A percentile compares a stretch with the other conserved stretches of the same genome.
Evolutionary conservation across 2,329 filamentous ascomycete genomes (phyloP).

Genomic region (Nigrospora oryzae): DNA sequence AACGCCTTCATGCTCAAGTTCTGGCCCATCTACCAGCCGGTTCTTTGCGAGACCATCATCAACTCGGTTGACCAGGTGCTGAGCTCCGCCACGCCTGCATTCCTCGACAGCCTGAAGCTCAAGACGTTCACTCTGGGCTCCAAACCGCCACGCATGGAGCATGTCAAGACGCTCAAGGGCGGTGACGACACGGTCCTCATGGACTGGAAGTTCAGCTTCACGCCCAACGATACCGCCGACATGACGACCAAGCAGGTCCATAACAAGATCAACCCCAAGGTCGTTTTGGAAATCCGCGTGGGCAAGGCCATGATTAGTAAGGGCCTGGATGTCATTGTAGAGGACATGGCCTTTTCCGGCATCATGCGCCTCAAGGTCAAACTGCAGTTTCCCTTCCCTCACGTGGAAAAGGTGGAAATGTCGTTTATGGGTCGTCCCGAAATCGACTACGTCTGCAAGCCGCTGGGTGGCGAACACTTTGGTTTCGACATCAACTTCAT

Average conservation of each 20-base stretch:
- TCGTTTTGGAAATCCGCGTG: constrained; percentile 88
- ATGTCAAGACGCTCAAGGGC: constrained; percentile 93
- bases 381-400: constrained; percentile 90
- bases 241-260: constrained; percentile 84
- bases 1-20: constrained; percentile 98
- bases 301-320: constrained; percentile 97
- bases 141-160: constrained; percentile 91
- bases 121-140: constrained; percentile 90
- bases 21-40: constrained; percentile 97
- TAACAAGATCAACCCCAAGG: constrained; percentile 94
- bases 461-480: constrained; percentile 86
- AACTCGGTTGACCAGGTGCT: constrained; percentile 93
- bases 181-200: constrained; percentile 95
- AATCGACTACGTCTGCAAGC: constrained; percentile 97
- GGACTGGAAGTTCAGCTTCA: constrained; percentile 99
- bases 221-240: constrained; percentile 85
- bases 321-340: constrained; percentile 92
- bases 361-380: constrained; percentile 97
- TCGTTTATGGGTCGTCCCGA: constrained; percentile 84
- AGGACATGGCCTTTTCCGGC: constrained; percentile 93
- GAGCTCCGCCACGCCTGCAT: constrained; percentile 82
- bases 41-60: constrained; percentile 85
- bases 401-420: constrained; percentile 90
- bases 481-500: constrained; percentile 99
- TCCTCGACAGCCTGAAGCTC: constrained; percentile 87